Evolutionary conservation across 164 flowering plant species (phyloP), one percentile per base, ranked within the genome.

Genomic region (Macadamia tetraphylla): DNA sequence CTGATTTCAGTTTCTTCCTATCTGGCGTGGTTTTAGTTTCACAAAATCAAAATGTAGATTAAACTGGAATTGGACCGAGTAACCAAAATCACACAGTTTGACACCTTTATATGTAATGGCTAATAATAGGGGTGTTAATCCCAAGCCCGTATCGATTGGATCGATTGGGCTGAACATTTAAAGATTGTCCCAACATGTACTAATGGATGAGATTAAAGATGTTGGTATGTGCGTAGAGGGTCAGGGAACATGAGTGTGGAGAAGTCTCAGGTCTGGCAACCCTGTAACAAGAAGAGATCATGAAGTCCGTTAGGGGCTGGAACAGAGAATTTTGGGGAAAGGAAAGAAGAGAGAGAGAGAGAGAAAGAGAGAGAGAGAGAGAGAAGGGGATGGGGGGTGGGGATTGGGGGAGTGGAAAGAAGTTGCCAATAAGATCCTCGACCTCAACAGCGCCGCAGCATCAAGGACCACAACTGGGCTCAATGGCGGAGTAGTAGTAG

Each of bases 391-490:
- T n/a, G n/a, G n/a, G n/a, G n/a, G n/a, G n/a, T n/a, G 64, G 15
- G 23, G n/a, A 14, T n/a, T 51, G 53, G 66, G 4, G 14, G 15
- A 17, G 67, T 15, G 67, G 29, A 5, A 40, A 12, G 40, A 17
- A 51, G 58, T 87, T 6, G 96, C 96, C 3, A 90, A 88, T 35
- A 90, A 90, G 79, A 84, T 90, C 64, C 86, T 90, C 17, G 93
- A 90, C 58, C 9, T 49, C 53, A 49, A 49, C 13, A 49, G 53
- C 53, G n/a, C n/a, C 11, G 53, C 53, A 49, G 53, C 53, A 14
- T 49, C 53, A 49, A 49, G 53, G 13, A 8, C 53, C 53, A 3
- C 53, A 14, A 9, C 53, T 49, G 53, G 53, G 53, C 53, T 49
- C 53, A 49, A 1, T 14, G 53, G 53, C 53, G 53, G 53, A 49